Base-by-base conservation (phyloP, 805 yeast species). In the Myxozyma sirexii region DNA sequence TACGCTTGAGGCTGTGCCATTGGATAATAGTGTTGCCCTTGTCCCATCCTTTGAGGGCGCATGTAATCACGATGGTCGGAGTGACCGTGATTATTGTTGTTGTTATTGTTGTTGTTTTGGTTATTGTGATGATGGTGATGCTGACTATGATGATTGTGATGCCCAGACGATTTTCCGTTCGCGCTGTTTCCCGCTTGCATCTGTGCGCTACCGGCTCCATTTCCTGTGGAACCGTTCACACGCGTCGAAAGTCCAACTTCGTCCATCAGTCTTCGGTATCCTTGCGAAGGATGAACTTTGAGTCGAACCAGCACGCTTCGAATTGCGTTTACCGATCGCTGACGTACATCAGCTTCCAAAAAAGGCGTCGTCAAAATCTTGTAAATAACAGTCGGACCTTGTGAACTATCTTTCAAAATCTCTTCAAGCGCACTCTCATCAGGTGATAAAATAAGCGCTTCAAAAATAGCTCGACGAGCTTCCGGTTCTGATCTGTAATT, bases 221-320 rank as follows among this genome's bases (percentile, higher is more conserved):
- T 31, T 6, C 12, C 35, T 7, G 45, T 2, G 7, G 54, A 10
- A 24, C 46, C 43, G n/a, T 17, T 44, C 1, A 57, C 33, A 7
- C 68, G 59, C 15, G 66, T 47, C 4, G 65, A 57, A 31, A 92
- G 76, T 2, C 97, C 97, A 63, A 91, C 93, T 73, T 93, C 98
- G 67, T 93, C 98, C 81, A 92, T 82, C 58, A 94, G 77, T 65
- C 96, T 84, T 70, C 89, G 88, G 74, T 90, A 89, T 37, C 87
- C 88, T 71, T 88, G 96, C 29, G 80, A 76, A 46, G 77, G 67
- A 59, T 67, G 54, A 39, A 86, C 79, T 59, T 82, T 83, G 68
- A 82, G 73, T 49, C 86, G 87, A 43, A 84, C 74, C 58, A 92
- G 75, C 5, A 85, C 82, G 47, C 80, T 76, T 62, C 90, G 82